Evolutionary conservation across 495 filamentous ascomycete species (phyloP), one percentile per base, ranked within the genome.

Genomic region (Penicillium cataractarum): DNA sequence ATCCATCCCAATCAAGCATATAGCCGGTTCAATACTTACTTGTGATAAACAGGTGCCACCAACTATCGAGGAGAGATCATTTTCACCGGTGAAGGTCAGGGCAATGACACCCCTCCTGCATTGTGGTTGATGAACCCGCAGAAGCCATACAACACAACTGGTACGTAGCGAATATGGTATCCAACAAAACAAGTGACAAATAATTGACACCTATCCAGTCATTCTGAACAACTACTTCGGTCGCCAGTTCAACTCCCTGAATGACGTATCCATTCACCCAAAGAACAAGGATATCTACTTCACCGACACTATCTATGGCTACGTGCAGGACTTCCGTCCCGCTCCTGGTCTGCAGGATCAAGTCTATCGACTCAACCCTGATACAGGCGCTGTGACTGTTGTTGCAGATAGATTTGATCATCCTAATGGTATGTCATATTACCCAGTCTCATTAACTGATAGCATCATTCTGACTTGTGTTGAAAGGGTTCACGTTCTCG

Each of bases 141-240:
- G 22, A 70, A 66, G 33, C 82, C 82, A 2, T 84, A 82, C 63
- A 83, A 84, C 40, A 78, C 81, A 0, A 82, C 79, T 7, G 66
- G 79, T 80, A 3, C 60, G 76, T 68, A 29, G 0, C 13, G 15
- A 29, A 31, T 12, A 9, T 37, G 9, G 4, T 4, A 19, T 6
- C 19, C 7, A 15, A 24, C 7, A 46, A 2, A 3, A 22, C 3
- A 3, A 4, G 12, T 2, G 9, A 21, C 19, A 46, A 21, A 46
- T 46, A 10, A 2, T 13, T 46, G 9, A 46, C 42, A 9, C 2
- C 33, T 10, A 39, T 59, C 7, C 27, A 70, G 65, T 70, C 1
- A 56, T 78, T 8, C 55, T 78, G 33, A 77, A 76, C 55, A 73
- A 75, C 58, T 76, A 70, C 61, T 76, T 73, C 57, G 76, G 70